These are phyloP conservation scores for Peniophora sp. DNA, from an alignment of 1,284 basidiomycete genomes.

Conservation along the genomic window DNA sequence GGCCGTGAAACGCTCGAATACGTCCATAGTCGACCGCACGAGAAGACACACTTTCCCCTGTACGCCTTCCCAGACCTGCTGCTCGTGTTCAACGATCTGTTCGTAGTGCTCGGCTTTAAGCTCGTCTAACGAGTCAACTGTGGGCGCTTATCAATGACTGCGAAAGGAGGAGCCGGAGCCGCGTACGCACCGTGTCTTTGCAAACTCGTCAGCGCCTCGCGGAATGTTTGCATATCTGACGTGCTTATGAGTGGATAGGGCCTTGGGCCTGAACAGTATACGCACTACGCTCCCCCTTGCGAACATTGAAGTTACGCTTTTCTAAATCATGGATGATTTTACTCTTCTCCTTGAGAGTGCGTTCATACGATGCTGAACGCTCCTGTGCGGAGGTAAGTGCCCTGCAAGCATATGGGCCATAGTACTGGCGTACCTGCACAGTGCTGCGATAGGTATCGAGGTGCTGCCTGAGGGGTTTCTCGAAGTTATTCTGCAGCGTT, in stretches of 20 bases:
- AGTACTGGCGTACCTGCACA: constrained; percentile 48
- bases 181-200: constrained; percentile 52
- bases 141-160: too few relatives aligned
- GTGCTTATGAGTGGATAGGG: background rate
- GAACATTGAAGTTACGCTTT: constrained; percentile 72
- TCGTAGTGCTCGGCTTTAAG: constrained; percentile 77
- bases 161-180: too few relatives aligned
- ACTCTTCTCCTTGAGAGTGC: constrained; percentile 73
- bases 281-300: constrained; percentile 52
- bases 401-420: constrained; percentile 7
- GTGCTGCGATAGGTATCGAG: constrained; percentile 74
- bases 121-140: constrained; percentile 78
- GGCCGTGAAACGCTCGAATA: constrained; percentile 78
- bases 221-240: constrained; percentile 77
- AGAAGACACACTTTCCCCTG: constrained; percentile 73
- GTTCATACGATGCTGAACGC: constrained; percentile 75
- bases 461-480: constrained; percentile 81
- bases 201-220: constrained; percentile 74
- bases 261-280: background rate
- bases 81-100: constrained; percentile 88
- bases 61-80: constrained; percentile 88
- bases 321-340: constrained; percentile 86
- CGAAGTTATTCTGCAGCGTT: constrained; percentile 83
- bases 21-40: constrained; percentile 74
- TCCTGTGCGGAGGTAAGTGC: constrained; percentile 37